Base-by-base conservation (phyloP, 768 basidiomycete species). In the Rhodotorula diobovata region DNA sequence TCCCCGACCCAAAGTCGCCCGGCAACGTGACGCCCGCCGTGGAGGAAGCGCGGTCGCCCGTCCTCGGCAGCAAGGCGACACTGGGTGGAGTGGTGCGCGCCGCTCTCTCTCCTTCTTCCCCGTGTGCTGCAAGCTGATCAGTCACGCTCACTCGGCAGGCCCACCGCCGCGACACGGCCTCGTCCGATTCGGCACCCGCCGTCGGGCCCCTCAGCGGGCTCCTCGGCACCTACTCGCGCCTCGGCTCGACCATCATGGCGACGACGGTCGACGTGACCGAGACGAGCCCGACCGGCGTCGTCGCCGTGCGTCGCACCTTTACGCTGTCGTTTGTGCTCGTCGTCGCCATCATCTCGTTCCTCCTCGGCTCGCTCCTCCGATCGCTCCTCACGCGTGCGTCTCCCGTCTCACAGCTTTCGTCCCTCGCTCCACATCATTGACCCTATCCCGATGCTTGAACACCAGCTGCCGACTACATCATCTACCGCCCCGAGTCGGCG, bases 381-480 rank as follows among this genome's bases (percentile, higher is more conserved):
- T 92, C 91, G 28, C 84, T 98, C 71, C 83, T 97, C 50, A 90
- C 89, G 91, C 95, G 55, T 90, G 89, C 25, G 95, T 96, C 81
- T 94, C 93, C 82, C 87, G 93, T 55, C 88, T 92, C 79, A 86
- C 39, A 4, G 54, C n/a, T 16, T 32, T 37, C 35, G 9, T 35
- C n/a, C 15, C 6, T 20, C 34, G 39, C 46, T 46, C 7, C 10
- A 11, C 34, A 14, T 6, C 32, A 4, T 16, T 55, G 32, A 35
- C 46, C 18, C 15, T 45, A 18, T 4, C 4, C 39, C 39, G 12
- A 18, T 18, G 45, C 8, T 45, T 11, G 20, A 15, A 18, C 34
- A 34, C 15, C 59, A 72, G 72, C 72, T 20, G 70, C 74, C 28
- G 74, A 75, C 59, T 75, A 75, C 56, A 72, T 75, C 61, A 63